These are phyloP conservation scores for Erysimum cheiranthoides DNA, from an alignment of 345 rosid genomes.

Conservation along the genomic window DNA sequence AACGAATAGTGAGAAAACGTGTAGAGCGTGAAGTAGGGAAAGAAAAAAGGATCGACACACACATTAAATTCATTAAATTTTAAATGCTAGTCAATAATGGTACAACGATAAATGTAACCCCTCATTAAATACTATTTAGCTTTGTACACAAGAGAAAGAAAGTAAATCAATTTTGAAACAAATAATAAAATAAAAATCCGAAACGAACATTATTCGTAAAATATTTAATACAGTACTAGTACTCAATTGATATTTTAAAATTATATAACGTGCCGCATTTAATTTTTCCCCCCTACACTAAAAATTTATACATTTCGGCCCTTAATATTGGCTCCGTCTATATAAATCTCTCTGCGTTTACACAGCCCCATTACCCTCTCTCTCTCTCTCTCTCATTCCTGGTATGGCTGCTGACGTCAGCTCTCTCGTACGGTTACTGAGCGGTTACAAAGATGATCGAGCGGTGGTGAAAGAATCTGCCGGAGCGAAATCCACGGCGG, in stretches of 20 bases:
- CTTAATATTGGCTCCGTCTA: constrained; percentile 26
- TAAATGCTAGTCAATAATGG: constrained; percentile 47
- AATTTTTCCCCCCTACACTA: background rate
- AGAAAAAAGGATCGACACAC: constrained; percentile 33
- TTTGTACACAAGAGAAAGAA: constrained; percentile 20
- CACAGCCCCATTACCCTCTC: constrained; percentile 1
- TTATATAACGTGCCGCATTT: constrained; percentile 43
- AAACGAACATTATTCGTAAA: constrained; percentile 11
- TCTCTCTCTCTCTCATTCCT: constrained; percentile 1
- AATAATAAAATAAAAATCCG: background rate
- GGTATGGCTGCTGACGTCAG: constrained; percentile 73
- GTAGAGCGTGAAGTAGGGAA: constrained; percentile 37
- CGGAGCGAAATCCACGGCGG: constrained; percentile 53
- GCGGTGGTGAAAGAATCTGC: constrained; percentile 44
- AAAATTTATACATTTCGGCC: constrained; percentile 5
- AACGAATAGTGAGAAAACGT: constrained; percentile 42
- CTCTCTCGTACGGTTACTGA: constrained; percentile 52
- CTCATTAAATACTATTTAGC: constrained; percentile 39
- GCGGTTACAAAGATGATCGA: constrained; percentile 55
- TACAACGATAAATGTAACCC: constrained; percentile 49
- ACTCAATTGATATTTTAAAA: constrained; percentile 8
- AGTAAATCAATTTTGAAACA: constrained; percentile 8
- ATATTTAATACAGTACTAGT: background rate
- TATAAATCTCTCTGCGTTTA: constrained; percentile 17
- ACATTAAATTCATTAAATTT: constrained; percentile 34